Conservation (phyloP, 1,284 basidiomycete species). For the Omphalotus olearius region DNA sequence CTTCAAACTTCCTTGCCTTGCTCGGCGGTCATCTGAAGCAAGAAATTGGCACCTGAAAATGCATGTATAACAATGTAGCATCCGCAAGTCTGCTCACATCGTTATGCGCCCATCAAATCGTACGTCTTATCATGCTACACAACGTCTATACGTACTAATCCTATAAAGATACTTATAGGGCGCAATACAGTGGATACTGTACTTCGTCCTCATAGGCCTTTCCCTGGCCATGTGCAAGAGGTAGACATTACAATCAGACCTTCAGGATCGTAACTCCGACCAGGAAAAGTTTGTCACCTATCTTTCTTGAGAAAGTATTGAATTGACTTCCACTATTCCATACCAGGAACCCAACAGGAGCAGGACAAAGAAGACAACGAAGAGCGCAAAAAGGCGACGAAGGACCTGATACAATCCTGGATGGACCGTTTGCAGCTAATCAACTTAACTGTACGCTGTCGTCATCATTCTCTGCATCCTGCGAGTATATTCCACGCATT, state of each 20-base stretch:
- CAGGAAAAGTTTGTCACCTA: background rate
- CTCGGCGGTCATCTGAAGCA: too few relatives aligned
- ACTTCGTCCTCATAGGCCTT: background rate
- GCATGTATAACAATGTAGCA: too few relatives aligned
- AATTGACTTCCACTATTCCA: background rate
- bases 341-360: constrained; percentile 41
- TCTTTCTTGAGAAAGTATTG: too few relatives aligned
- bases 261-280: background rate
- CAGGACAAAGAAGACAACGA: constrained; percentile 44
- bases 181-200: background rate
- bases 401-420: constrained; percentile 52
- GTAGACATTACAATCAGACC: background rate
- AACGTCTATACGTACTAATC: background rate
- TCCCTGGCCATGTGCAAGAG: background rate
- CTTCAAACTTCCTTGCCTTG: too few relatives aligned
- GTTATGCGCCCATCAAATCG: constrained; percentile 2
- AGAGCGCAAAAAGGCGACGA: constrained; percentile 39
- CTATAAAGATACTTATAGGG: background rate
- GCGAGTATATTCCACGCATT: constrained; percentile 16
- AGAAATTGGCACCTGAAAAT: too few relatives aligned
- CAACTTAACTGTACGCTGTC: constrained; percentile 45
- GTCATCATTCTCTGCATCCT: constrained; percentile 22
- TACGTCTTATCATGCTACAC: background rate
- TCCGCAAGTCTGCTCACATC: too few relatives aligned
- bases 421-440: constrained; percentile 57